Conservation (phyloP, 768 basidiomycete genomes). For the Baorangia bicolor region DNA sequence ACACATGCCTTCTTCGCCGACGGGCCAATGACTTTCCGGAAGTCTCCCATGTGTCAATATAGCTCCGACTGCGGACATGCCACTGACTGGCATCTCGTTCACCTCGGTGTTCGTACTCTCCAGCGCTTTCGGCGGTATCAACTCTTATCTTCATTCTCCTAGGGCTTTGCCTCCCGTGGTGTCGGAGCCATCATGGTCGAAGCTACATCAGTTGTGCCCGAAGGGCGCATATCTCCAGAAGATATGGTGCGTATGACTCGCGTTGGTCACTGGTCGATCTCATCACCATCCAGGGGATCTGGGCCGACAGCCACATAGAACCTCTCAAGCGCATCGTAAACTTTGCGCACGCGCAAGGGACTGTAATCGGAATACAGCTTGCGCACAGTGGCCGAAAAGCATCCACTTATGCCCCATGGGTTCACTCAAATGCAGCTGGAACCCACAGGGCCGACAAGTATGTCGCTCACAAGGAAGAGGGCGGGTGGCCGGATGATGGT, state of each 20-base stretch:
- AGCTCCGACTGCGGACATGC: slow-evolving; percentile 70
- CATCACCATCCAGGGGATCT: slow-evolving; percentile 49
- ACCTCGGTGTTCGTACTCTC: slow-evolving; percentile 52
- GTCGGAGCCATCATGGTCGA: slow-evolving; percentile 70
- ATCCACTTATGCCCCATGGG: slow-evolving; percentile 68
- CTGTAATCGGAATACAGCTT: slow-evolving; percentile 76
- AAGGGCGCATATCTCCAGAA: slow-evolving; percentile 75
- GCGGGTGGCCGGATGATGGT: slow-evolving; percentile 73
- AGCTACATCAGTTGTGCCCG: slow-evolving; percentile 70
- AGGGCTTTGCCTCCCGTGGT: slow-evolving; percentile 70
- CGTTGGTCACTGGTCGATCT: not conserved
- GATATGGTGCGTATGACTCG: slow-evolving; percentile 52
- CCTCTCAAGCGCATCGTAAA: slow-evolving; percentile 70
- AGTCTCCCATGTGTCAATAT: slow-evolving; percentile 86
- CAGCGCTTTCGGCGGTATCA: not conserved
- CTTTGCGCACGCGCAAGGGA: slow-evolving; percentile 69
- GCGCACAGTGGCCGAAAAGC: slow-evolving; percentile 75
- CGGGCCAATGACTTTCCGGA: not conserved
- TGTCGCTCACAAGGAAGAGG: slow-evolving; percentile 48
- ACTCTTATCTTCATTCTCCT: not conserved
- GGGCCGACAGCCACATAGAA: slow-evolving; percentile 74
- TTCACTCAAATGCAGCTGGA: slow-evolving; percentile 39
- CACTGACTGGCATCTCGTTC: slow-evolving; percentile 83
- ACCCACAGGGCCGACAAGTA: slow-evolving; percentile 29
- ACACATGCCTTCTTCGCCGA: not conserved